Evolutionary conservation across 2,329 filamentous ascomycete genomes (phyloP).

Genomic region (Botryosphaeria dothidea): DNA sequence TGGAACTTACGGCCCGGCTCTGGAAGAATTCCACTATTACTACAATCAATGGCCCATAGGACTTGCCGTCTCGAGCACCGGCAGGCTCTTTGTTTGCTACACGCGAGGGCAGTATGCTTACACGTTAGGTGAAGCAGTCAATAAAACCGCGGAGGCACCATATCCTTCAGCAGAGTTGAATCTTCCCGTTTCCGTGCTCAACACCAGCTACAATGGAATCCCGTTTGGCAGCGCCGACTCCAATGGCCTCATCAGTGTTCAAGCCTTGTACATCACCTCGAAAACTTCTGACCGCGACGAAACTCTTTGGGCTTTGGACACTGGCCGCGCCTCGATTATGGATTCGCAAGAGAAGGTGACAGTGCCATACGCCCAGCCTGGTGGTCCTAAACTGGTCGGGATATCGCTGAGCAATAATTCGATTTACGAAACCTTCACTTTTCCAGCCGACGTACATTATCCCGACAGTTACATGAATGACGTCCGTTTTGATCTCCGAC

Average conservation of each 20-base stretch:
- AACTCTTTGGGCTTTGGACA: conserved; percentile 53
- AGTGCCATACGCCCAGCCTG: conserved; percentile 39
- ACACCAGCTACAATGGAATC: conserved; percentile 43
- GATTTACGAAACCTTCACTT: conserved; percentile 52
- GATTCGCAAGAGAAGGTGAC: conserved; percentile 42
- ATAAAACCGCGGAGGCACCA: conserved; percentile 48
- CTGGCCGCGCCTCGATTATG: conserved; percentile 43
- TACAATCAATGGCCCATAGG: conserved; percentile 51
- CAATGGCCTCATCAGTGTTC: conserved; percentile 49
- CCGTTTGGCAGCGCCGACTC: conserved; percentile 48
- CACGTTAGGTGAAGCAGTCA: conserved; percentile 50
- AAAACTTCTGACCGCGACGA: conserved; percentile 34
- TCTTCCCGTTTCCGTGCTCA: conserved; percentile 48
- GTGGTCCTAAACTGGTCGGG: conserved; percentile 55
- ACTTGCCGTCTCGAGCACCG: conserved; percentile 51
- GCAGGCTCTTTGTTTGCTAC: conserved; percentile 53
- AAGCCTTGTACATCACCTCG: conserved; percentile 52
- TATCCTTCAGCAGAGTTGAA: conserved; percentile 47
- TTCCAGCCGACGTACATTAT: conserved; percentile 46
- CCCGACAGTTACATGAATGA: conserved; percentile 54
- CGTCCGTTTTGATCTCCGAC: conserved; percentile 51
- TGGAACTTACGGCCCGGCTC: conserved; percentile 48
- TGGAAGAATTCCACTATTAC: conserved; percentile 53
- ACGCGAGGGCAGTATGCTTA: conserved; percentile 49
- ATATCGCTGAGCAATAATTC: conserved; percentile 47